Percentiles rank a stretch among this genome's conserved stretches.
These are phyloP conservation scores for Colletotrichum acutatum DNA, from an alignment of 2,329 filamentous ascomycete species.

Conservation along the genomic window DNA sequence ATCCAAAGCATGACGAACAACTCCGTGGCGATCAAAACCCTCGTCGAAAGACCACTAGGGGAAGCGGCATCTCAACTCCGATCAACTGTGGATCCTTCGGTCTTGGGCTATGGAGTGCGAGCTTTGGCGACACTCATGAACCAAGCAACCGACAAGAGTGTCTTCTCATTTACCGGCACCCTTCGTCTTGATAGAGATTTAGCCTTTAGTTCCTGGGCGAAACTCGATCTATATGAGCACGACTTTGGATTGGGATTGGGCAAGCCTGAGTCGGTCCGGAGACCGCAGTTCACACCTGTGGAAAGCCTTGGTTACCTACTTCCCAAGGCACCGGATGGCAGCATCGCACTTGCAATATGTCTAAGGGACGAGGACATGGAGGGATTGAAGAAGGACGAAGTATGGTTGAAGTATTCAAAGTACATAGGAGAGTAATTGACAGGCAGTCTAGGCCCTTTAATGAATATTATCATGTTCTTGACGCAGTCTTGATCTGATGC, in stretches of 20 bases:
- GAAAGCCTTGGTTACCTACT: conserved; percentile 63
- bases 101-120: conserved; percentile 49
- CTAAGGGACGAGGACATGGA: conserved; percentile 60
- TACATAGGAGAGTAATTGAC: conserved; percentile 45
- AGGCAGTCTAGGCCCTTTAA: not conserved
- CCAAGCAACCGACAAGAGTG: conserved; percentile 47
- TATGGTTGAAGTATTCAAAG: conserved; percentile 51
- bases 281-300: conserved; percentile 56
- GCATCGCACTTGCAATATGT: conserved; percentile 56
- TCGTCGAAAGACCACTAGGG: conserved; percentile 40
- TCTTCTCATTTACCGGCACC: conserved; percentile 46
- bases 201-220: conserved; percentile 66
- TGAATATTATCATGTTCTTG: too few relatives aligned
- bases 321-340: conserved; percentile 54
- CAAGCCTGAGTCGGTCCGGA: conserved; percentile 55
- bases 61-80: conserved; percentile 46
- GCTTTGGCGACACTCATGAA: conserved; percentile 54
- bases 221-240: conserved; percentile 54
- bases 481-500: not conserved
- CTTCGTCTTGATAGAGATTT: conserved; percentile 54
- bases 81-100: conserved; percentile 47
- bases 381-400: conserved; percentile 52
- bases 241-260: conserved; percentile 61
- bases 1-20: conserved; percentile 59
- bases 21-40: conserved; percentile 41